phyloP scores from a whole-genome alignment of 768 basidiomycete species.

The Arthromyces matolae region DNA sequence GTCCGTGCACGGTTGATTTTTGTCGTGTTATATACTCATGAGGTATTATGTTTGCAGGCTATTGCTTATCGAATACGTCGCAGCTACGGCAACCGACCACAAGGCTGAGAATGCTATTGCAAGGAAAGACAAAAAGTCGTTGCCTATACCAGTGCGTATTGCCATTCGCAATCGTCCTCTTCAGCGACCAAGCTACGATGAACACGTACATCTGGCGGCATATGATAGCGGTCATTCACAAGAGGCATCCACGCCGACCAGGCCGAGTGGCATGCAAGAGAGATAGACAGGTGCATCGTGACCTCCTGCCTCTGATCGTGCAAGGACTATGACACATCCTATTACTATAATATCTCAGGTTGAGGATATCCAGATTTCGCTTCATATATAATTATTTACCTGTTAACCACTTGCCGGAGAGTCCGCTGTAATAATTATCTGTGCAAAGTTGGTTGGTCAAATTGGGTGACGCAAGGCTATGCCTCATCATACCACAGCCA shows the following conservation, averaged over 20 bases:
- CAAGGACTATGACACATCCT: background rate
- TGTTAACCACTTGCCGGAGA: too few species aligned
- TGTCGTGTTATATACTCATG: background rate
- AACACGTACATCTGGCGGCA: constrained; percentile 15
- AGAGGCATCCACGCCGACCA: background rate
- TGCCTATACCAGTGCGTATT: constrained; percentile 59
- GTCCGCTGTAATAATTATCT: too few species aligned
- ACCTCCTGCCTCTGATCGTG: background rate
- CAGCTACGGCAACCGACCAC: constrained; percentile 59
- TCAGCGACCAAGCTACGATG: constrained; percentile 19
- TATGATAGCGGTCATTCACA: constrained; percentile 7
- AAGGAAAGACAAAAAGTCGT: constrained; percentile 71
- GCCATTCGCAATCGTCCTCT: constrained; percentile 4
- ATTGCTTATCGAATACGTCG: constrained; percentile 82
- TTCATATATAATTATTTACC: too few species aligned
- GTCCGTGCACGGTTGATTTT: constrained; percentile 38
- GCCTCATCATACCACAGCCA: too few species aligned
- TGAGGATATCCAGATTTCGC: too few species aligned
- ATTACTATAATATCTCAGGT: too few species aligned
- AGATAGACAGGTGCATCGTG: background rate
- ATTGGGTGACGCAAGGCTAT: too few species aligned
- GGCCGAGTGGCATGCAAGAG: background rate
- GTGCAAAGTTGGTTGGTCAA: too few species aligned
- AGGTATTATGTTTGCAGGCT: constrained; percentile 41
- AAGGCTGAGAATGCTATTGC: constrained; percentile 64